Evolutionary conservation across 2,329 filamentous ascomycete species (phyloP).

Genomic region (Plectosphaerella sp.): DNA sequence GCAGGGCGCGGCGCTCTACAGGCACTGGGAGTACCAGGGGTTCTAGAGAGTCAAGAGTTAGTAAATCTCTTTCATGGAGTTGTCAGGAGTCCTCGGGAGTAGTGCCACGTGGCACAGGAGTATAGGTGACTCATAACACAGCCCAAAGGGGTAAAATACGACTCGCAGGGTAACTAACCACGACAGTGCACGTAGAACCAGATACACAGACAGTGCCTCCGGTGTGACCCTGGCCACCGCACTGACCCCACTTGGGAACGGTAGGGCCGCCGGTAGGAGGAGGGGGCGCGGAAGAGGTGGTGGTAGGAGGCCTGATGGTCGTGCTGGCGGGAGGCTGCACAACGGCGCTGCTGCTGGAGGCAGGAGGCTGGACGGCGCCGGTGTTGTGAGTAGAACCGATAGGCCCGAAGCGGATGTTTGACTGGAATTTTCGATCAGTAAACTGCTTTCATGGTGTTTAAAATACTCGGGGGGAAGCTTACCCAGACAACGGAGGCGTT

Average conservation of each 20-base stretch:
- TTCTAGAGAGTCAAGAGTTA: too few relatives aligned
- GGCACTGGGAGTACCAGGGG: slow-evolving; percentile 36
- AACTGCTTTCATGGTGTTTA: too few relatives aligned
- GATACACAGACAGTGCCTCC: slow-evolving; percentile 29
- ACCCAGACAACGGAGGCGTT: slow-evolving; percentile 35
- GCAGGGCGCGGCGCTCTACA: slow-evolving; percentile 18
- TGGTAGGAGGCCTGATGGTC: slow-evolving; percentile 4
- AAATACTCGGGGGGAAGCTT: too few relatives aligned
- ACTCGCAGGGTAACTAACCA: too few relatives aligned
- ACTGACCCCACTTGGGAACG: slow-evolving; percentile 28
- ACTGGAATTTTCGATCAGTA: too few relatives aligned
- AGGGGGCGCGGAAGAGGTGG: slow-evolving; percentile 2
- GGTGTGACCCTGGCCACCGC: slow-evolving; percentile 28
- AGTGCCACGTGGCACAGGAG: too few relatives aligned
- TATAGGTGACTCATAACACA: too few relatives aligned
- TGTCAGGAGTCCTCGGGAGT: too few relatives aligned
- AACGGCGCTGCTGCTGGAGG: background rate
- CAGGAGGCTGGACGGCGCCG: background rate
- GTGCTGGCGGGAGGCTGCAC: background rate
- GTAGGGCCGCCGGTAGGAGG: slow-evolving; percentile 3
- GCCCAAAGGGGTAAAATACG: too few relatives aligned
- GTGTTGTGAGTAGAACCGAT: slow-evolving; percentile 33
- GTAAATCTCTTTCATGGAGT: too few relatives aligned
- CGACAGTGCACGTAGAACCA: slow-evolving; percentile 27
- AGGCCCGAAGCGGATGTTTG: slow-evolving; percentile 44